Evolutionary conservation across 805 yeast genomes (phyloP).

Genomic region (Martiniozyma abietophila): DNA sequence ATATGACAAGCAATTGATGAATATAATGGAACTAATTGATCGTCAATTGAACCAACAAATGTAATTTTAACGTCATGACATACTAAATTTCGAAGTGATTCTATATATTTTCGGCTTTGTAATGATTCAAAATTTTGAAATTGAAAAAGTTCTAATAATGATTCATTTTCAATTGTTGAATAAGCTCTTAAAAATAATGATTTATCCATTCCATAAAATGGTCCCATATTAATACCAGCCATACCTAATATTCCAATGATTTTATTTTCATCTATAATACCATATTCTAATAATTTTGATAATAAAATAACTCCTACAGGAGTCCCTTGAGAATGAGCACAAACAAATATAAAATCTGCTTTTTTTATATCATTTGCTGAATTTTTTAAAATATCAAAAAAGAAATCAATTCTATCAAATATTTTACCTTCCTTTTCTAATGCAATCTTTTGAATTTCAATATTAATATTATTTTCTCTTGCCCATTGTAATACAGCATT

Average conservation of each 20-base stretch:
- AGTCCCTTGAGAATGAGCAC: constrained; percentile 93
- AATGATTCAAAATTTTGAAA: constrained; percentile 68
- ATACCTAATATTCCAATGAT: constrained; percentile 71
- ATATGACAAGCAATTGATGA: constrained; percentile 78
- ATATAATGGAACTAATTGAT: constrained; percentile 87
- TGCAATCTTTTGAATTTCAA: constrained; percentile 81
- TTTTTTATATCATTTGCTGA: constrained; percentile 38
- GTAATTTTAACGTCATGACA: constrained; percentile 67
- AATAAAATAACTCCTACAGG: constrained; percentile 79
- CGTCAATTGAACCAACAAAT: constrained; percentile 84
- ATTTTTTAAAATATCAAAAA: constrained; percentile 59
- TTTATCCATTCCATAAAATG: constrained; percentile 85
- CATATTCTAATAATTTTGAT: constrained; percentile 63
- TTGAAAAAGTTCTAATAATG: constrained; percentile 78
- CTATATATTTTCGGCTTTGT: constrained; percentile 63
- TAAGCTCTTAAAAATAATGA: constrained; percentile 78
- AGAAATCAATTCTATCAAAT: constrained; percentile 74
- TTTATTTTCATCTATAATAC: constrained; percentile 33
- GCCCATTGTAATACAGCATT: constrained; percentile 65
- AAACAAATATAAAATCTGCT: constrained; percentile 85
- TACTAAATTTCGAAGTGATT: constrained; percentile 56
- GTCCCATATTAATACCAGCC: constrained; percentile 96
- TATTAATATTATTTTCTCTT: constrained; percentile 30
- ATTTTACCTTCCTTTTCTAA: constrained; percentile 90
- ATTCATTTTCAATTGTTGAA: constrained; percentile 81